A percentile compares a stretch with the other conserved stretches of the same genome.
phyloP scores from a whole-genome alignment of 2,329 filamentous ascomycete species.

The Delphinella strobiligena region DNA sequence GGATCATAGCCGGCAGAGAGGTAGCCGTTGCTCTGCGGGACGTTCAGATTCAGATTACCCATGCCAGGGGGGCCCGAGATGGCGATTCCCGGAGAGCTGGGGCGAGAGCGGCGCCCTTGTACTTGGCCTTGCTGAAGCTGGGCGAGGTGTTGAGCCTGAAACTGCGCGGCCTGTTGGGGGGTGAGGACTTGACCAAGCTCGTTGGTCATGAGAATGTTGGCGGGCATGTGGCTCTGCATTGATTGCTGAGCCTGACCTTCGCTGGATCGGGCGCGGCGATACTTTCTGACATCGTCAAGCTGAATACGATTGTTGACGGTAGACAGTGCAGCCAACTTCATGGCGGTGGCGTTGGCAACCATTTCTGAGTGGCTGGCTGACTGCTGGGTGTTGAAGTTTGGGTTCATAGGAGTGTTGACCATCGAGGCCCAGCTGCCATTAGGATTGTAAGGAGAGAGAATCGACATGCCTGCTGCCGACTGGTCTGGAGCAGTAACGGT shows the following conservation, averaged over 20 bases:
- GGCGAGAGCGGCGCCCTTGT: slow-evolving; percentile 68
- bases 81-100: slow-evolving; percentile 76
- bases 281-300: slow-evolving; percentile 92
- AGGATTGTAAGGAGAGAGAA: slow-evolving; percentile 72
- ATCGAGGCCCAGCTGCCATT: slow-evolving; percentile 97
- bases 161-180: slow-evolving; percentile 37
- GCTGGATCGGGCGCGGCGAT: slow-evolving; percentile 79
- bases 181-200: slow-evolving; percentile 81
- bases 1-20: slow-evolving; percentile 76
- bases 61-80: slow-evolving; percentile 55
- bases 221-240: slow-evolving; percentile 30
- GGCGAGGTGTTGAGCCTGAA: slow-evolving; percentile 66
- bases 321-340: slow-evolving; percentile 94
- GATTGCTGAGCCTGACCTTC: slow-evolving; percentile 58
- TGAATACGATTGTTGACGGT: slow-evolving; percentile 98
- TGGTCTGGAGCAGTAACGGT: slow-evolving; percentile 65
- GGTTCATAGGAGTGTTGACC: slow-evolving; percentile 92
- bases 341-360: slow-evolving; percentile 96
- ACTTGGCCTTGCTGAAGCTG: slow-evolving; percentile 50
- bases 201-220: slow-evolving; percentile 80
- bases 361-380: slow-evolving; percentile 73
- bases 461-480: slow-evolving; percentile 48
- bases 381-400: slow-evolving; percentile 57
- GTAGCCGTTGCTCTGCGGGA: slow-evolving; percentile 90
- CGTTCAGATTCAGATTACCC: slow-evolving; percentile 48